Evolutionary conservation across 345 rosid genomes (phyloP), one percentile per base, ranked within the genome.

Genomic region (Eucalyptus polybractea): DNA sequence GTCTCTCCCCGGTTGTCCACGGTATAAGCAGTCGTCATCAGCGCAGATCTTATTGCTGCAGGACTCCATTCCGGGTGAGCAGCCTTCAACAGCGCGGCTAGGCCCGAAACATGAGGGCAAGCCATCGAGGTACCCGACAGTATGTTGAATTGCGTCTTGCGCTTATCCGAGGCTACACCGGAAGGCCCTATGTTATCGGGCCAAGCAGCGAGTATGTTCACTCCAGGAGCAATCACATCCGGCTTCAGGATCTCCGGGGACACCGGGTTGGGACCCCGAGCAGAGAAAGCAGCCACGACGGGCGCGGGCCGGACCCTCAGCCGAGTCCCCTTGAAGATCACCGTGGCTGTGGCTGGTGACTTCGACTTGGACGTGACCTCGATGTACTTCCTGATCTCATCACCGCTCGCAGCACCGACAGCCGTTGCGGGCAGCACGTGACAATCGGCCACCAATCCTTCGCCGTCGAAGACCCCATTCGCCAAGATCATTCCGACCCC

Each of bases 61-160:
- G 99, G 97, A 50, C 97, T 97, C 99, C 99, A 98, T 44, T 95
- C 94, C 0, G 97, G 98, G 90, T 97, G 99, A 13, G 99, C 97
- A 1, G 99, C 97, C 92, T 95, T 98, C 13, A 98, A 95, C 95
- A 98, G 25, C 25, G 98, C 99, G 0, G 98, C 98, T 0, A 97
- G 94, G 27, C 99, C 99, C 4, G 98, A 97, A 25, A 96, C 97
- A 49, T 97, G 99, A 15, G 99, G 99, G 53, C 99, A 98, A 7
- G 99, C 99, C 99, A 98, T 98, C 16, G 99, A 98, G 49, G 99
- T 98, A 6, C 99, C 99, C 0, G 98, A 98, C 7, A 98, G 93
- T 58, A 97, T 98, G 90, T 97, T 98, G 89, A 97, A 98, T 47
- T 95, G 96, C 5, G 97, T 95, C 86, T 86, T 94, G 62, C 99